Evolutionary conservation across 371 early-diverging fungal genomes (phyloP).

Genomic region (Mortierella sp.): DNA sequence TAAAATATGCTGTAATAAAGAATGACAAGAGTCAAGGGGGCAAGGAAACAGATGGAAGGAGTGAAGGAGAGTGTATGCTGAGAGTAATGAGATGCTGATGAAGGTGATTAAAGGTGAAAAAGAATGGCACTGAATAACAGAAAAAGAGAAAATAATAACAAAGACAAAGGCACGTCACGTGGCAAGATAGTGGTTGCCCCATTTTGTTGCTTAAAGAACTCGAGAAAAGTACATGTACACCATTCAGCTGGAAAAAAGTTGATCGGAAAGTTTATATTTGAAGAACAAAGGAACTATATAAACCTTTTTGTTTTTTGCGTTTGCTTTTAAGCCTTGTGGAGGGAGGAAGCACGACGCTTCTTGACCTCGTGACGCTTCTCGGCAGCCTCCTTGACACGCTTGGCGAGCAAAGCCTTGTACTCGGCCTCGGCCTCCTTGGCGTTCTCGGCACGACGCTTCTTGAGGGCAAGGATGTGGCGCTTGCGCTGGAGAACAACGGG

Average conservation of each 20-base stretch:
- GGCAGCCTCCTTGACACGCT: slow-evolving; percentile 92
- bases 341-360: slow-evolving; percentile 73
- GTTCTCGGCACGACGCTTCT: slow-evolving; percentile 83
- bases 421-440: slow-evolving; percentile 91
- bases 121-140: no score
- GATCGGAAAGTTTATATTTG: slow-evolving; percentile 10
- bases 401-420: slow-evolving; percentile 92
- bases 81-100: no score
- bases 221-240: no score
- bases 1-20: background rate
- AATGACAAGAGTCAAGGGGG: background rate
- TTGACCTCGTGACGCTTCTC: slow-evolving; percentile 76
- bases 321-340: slow-evolving; percentile 67
- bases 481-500: slow-evolving; percentile 95
- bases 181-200: no score
- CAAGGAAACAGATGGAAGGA: background rate
- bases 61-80: background rate
- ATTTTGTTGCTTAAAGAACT: no score
- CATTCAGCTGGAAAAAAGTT: slow-evolving; percentile 9
- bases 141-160: no score
- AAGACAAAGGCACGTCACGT: no score
- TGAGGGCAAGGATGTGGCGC: slow-evolving; percentile 86
- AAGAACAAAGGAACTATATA: slow-evolving; percentile 5
- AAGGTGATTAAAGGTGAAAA: no score
- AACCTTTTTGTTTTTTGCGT: slow-evolving; percentile 12